Evolutionary conservation across 192 early-diverging fungal genomes (phyloP), one percentile per base, ranked within the genome.

Genomic region (Geranomyces variabilis): DNA sequence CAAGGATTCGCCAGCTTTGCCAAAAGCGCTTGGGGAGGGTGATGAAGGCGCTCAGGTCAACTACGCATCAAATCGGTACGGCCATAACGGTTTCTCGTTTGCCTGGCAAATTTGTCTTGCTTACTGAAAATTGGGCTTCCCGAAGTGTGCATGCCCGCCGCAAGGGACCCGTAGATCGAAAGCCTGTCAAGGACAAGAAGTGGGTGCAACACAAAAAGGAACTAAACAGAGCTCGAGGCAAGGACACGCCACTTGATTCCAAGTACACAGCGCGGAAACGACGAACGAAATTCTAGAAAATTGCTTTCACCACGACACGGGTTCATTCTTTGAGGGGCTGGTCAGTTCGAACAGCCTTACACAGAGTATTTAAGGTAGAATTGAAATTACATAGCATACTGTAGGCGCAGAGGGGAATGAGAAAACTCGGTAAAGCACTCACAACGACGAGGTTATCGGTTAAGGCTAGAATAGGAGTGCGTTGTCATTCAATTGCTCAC

Each of bases 191-290:
- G 82, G 90, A 93, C 62, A 93, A 92, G 71, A 84, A 91, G 67
- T 99, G 93, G 92, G 86, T 98, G 14, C 60, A 91, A 63, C 90
- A 89, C 73, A 97, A 98, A 84, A 98, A 97, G 80, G 92, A 95
- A 65, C 79, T 92, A 29, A 81, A 89, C 43, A 83, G 93, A 63
- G 79, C 85, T 69, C 79, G 89, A 58, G 97, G 97, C 26, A 90
- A 94, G 63, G 89, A 89, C 45, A 88, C 92, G 49, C 90, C 94
- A 15, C 75, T 79, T 46, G 96, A 99, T 77, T 95, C 95, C 15
- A 94, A 95, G 73, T 99, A 92, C 79, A 97, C 97, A 49, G 97
- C 89, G 44, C 84, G 97, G 70, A 99, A 96, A 79, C 84, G 97
- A 81, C 90, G 87, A 76, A 81, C 88, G 31, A 84, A 85, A 69